Evolutionary conservation across 1,284 basidiomycete species (phyloP).

Genomic region (Trichosporon asahii): DNA sequence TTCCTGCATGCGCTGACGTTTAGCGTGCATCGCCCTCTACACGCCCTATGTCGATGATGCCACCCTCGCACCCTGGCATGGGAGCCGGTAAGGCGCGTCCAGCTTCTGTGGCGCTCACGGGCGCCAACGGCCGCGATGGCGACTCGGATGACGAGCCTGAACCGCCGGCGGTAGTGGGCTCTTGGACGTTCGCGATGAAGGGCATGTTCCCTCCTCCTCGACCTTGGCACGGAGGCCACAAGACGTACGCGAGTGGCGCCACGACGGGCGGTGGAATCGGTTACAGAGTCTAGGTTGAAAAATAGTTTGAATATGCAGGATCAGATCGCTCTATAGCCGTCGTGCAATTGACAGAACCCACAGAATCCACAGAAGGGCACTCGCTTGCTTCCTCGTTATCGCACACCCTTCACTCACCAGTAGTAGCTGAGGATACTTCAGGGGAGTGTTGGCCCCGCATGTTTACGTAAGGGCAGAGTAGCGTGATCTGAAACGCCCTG

Average conservation of each 20-base stretch:
- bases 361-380: not conserved
- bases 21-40: constrained; percentile 1
- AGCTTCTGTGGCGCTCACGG: constrained; percentile 32
- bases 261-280: constrained; percentile 44
- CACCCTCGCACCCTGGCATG: constrained; percentile 28
- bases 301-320: constrained; percentile 1
- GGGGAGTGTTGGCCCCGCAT: not conserved
- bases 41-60: constrained; percentile 17
- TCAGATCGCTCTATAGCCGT: not conserved
- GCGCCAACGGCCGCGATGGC: constrained; percentile 13
- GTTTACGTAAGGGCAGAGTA: not conserved
- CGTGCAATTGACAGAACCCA: not conserved
- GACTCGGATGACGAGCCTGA: constrained; percentile 30
- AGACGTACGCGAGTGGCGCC: constrained; percentile 47
- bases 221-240: constrained; percentile 39
- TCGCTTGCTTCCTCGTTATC: not conserved
- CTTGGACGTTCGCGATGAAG: constrained; percentile 51
- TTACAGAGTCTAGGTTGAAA: constrained; percentile 21
- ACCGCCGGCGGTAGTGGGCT: constrained; percentile 48
- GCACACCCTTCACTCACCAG: not conserved
- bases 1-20: not conserved
- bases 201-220: constrained; percentile 52
- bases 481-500: constrained; percentile 4
- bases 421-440: not conserved
- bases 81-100: constrained; percentile 25